These are phyloP conservation scores for Clathrospora elynae DNA, from an alignment of 2,329 filamentous ascomycete genomes.

Conservation along the genomic window DNA sequence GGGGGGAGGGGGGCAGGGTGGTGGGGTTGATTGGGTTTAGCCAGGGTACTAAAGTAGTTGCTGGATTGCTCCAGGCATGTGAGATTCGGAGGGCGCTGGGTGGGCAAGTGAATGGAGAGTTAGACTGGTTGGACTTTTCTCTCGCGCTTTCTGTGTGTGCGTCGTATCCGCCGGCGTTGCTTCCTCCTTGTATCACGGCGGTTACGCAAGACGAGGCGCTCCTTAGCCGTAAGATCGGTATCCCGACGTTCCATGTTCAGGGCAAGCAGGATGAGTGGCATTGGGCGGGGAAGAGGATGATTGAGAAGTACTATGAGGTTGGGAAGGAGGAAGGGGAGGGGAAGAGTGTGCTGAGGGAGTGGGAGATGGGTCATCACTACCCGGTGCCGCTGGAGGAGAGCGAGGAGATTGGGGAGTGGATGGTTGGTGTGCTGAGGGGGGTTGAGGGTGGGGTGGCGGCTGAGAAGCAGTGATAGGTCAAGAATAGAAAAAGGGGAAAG, in stretches of 20 bases:
- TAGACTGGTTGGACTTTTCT: constrained; percentile 24
- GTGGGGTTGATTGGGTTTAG: constrained; percentile 41
- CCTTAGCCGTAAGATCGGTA: constrained; percentile 24
- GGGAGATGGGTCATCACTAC: constrained; percentile 47
- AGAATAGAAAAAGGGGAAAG: neutral
- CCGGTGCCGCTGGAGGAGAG: constrained; percentile 40
- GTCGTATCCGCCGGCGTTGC: constrained; percentile 37
- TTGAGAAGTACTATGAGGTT: constrained; percentile 35
- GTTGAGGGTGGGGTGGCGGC: constrained; percentile 2
- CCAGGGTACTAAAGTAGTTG: constrained; percentile 44
- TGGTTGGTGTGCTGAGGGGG: constrained; percentile 17
- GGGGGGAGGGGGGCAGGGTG: constrained; percentile 26
- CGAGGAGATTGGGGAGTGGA: constrained; percentile 36
- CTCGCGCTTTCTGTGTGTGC: constrained; percentile 36
- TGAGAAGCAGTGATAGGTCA: neutral
- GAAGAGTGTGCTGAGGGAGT: constrained; percentile 30
- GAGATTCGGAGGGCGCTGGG: constrained; percentile 26
- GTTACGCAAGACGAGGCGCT: constrained; percentile 15
- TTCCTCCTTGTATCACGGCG: constrained; percentile 21
- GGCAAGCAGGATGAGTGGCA: constrained; percentile 44
- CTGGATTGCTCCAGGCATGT: constrained; percentile 34
- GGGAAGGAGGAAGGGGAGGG: constrained; percentile 31
- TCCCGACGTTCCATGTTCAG: constrained; percentile 42
- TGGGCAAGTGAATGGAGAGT: constrained; percentile 5
- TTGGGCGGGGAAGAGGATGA: constrained; percentile 40